Percentiles rank a stretch among this genome's conserved stretches.
Evolutionary conservation across 2,329 filamentous ascomycete species (phyloP).

Genomic region (Lasiodiplodia theobromae): DNA sequence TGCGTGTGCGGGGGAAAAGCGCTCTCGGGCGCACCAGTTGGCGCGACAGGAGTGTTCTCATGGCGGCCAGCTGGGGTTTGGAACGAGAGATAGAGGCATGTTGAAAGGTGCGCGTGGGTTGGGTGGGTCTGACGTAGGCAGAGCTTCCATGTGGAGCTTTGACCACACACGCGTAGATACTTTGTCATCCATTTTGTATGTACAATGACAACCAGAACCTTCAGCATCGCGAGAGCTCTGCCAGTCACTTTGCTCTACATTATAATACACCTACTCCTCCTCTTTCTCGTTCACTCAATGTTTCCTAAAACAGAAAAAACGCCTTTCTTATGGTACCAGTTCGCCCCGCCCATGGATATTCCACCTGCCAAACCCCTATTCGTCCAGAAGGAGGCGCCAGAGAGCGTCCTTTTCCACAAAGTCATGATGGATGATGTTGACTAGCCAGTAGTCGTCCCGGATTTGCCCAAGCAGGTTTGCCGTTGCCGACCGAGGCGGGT

Average conservation of each 20-base stretch:
- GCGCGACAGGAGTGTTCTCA: neutral
- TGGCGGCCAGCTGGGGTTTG: neutral
- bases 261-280: neutral
- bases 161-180: neutral
- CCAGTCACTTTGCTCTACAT: neutral
- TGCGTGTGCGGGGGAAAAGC: neutral
- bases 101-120: neutral
- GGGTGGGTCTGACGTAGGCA: conserved; percentile 1
- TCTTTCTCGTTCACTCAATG: neutral
- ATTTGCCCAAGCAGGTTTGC: conserved; percentile 73
- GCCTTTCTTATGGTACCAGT: conserved; percentile 7
- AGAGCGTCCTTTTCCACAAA: conserved; percentile 74
- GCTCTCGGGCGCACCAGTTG: neutral
- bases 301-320: neutral
- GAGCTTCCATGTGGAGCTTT: conserved; percentile 2
- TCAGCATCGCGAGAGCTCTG: neutral
- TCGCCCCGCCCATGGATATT: neutral
- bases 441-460: conserved; percentile 79
- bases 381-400: conserved; percentile 68
- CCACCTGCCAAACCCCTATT: conserved; percentile 13
- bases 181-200: neutral
- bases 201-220: neutral
- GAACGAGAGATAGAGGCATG: neutral
- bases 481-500: conserved; percentile 75
- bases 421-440: conserved; percentile 87